Evolutionary conservation across 1,284 basidiomycete genomes (phyloP), one percentile per base, ranked within the genome.

Genomic region (Phellinidium pouzarii): DNA sequence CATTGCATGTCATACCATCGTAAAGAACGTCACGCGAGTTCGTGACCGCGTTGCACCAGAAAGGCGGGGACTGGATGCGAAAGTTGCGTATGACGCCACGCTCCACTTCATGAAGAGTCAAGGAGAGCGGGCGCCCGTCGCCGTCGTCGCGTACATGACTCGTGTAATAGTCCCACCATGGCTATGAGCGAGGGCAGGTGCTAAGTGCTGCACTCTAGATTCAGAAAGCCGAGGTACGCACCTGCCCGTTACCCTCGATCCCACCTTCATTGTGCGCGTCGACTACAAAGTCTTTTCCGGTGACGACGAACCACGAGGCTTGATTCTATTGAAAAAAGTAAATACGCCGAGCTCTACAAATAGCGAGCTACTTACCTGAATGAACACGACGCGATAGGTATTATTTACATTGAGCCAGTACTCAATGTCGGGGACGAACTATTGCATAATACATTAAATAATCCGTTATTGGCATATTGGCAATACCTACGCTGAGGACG

Each of bases 221-320:
- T 20, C 1, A 19, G 9, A 65, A 70, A n/a, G 11, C 19, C 53
- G 31, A 41, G 26, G 27, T 17, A 19, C 57, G 8, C 48, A 72
- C 72, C 64, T 77, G 75, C 20, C 81, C 81, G 59, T 83, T 82
- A n/a, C 82, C 83, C 60, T 78, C 70, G 54, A 84, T 80, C 1
- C 81, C 81, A 22, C 81, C 82, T 1, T 67, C 73, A 59, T 73
- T 71, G 64, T 82, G 76, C 3, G 74, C 81, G 60, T 83, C 76
- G 56, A 84, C 71, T 14, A 71, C 68, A 59, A 83, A 84, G 66
- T 83, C 71, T 27, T 67, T 62, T 1, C 82, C 82, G 1, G 76
- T 77, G 41, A 84, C 67, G 51, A 84, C 76, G 60, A 83, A 84
- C 74, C 80, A 83, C 12, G 82, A 79, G 3, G 80, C 77, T 67